Conservation (phyloP, 148 eudicot species). For the Camellia granthamiana region DNA sequence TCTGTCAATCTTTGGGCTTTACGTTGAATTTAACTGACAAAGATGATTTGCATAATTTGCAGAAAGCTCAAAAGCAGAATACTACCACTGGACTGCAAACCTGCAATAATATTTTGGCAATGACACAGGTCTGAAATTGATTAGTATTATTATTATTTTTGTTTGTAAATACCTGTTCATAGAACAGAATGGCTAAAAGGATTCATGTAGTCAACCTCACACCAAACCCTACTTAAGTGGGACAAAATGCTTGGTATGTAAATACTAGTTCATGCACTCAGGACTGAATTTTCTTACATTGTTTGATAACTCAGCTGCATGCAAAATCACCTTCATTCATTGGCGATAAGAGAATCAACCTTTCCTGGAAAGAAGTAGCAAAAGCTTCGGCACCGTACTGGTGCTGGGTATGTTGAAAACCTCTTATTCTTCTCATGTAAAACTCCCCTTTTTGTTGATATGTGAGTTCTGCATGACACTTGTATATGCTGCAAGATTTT, state of each 20-base stretch:
- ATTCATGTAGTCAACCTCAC: too few species aligned
- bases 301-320: slow-evolving; percentile 58
- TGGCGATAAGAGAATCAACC: slow-evolving; percentile 75
- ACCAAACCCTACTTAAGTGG: too few species aligned
- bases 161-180: too few species aligned
- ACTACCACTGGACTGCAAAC: slow-evolving; percentile 76
- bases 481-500: neutral
- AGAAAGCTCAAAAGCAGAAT: slow-evolving; percentile 79
- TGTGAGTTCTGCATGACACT: neutral
- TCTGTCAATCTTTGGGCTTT: neutral
- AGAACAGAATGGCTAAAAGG: too few species aligned
- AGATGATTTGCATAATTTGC: slow-evolving; percentile 22
- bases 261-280: neutral
- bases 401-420: slow-evolving; percentile 48
- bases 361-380: slow-evolving; percentile 78
- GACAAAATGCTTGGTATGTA: too few species aligned
- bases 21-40: slow-evolving; percentile 1
- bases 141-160: too few species aligned
- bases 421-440: neutral
- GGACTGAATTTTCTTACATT: slow-evolving; percentile 2
- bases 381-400: slow-evolving; percentile 39
- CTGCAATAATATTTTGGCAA: slow-evolving; percentile 87
- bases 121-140: slow-evolving; percentile 37
- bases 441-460: neutral
- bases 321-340: slow-evolving; percentile 73